Conservation (phyloP, 2,329 filamentous ascomycete species). For the Didymella pomorum region DNA sequence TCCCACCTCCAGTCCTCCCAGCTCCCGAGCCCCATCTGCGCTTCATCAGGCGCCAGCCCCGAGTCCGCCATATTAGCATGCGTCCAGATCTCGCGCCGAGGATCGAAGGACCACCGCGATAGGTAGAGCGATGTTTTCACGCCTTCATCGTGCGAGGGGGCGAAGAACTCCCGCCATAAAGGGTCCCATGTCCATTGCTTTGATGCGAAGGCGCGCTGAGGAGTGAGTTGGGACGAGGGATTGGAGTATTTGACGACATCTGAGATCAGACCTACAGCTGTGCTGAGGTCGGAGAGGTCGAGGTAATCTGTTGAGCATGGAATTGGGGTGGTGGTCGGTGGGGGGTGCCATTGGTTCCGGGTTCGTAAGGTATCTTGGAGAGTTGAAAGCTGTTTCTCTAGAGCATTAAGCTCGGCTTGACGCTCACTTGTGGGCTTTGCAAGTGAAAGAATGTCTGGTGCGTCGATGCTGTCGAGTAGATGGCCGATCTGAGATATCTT, state of each 20-base stretch:
- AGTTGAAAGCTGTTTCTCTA: neutral
- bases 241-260: slow-evolving; percentile 10
- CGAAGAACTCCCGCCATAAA: slow-evolving; percentile 16
- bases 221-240: slow-evolving; percentile 1
- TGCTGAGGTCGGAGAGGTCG: slow-evolving; percentile 14
- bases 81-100: slow-evolving; percentile 3
- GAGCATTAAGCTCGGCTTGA: neutral
- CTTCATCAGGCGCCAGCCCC: slow-evolving; percentile 13
- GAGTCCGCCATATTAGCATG: slow-evolving; percentile 16
- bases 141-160: neutral
- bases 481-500: slow-evolving; percentile 11
- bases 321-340: neutral
- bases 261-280: slow-evolving; percentile 3
- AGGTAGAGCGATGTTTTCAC: neutral
- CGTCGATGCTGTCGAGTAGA: slow-evolving; percentile 4
- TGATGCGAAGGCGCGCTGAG: neutral
- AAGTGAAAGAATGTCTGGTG: slow-evolving; percentile 6
- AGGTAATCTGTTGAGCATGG: slow-evolving; percentile 16
- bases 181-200: slow-evolving; percentile 16
- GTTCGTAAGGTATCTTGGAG: neutral
- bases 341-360: slow-evolving; percentile 6
- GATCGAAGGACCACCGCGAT: slow-evolving; percentile 14
- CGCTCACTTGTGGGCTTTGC: slow-evolving; percentile 8
- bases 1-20: slow-evolving; percentile 20
- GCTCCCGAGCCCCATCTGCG: slow-evolving; percentile 6